Base-by-base conservation (phyloP, 2,329 filamentous ascomycete species). In the Xylariales sp. region DNA sequence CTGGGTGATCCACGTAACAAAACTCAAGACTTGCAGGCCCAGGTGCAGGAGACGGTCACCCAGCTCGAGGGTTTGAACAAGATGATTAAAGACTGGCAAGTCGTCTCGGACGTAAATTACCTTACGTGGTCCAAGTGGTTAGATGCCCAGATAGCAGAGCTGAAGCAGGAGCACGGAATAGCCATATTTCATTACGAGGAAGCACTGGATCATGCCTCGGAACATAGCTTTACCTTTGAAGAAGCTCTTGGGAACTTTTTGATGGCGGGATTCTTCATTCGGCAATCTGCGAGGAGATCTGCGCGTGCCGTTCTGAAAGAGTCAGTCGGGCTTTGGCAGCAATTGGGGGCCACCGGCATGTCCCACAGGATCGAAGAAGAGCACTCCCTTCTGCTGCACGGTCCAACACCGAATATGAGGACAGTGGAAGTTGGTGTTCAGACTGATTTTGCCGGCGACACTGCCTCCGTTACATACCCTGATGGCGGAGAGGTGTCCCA, bases 171-270 rank as follows among this genome's bases (percentile, higher is more conserved):
- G 23, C 70, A 79, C 42, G 79, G 76, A 4, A 53, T 60, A 3
- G 79, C 83, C 6, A 68, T 89, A 23, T 65, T 65, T 17, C 65
- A 74, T 30, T 90, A 88, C 51, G 86, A 91, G 54, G 70, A 77
- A 44, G 78, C 81, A 6, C 62, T 89, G 40, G 84, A 90, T 49
- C 85, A 89, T 51, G 77, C 82, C 11, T 71, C 84, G 15, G 70
- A 84, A 39, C 72, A 87, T 48, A 70, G 72, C 29, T 83, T 85
- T 44, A 53, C 74, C 3, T 74, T 88, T 34, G 85, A 90, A 43
- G 83, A 89, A 56, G 85, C 82, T 0, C 67, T 88, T 2, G 77
- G 79, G 13, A 83, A 85, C 52, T 85, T 87, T 53, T 66, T 89
- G 20, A 83, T 89, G 65, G 84, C 80, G 2, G 83, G 83, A 8